These are phyloP conservation scores for Pezicula neosporulosa DNA, from an alignment of 2,329 filamentous ascomycete genomes.

Conservation along the genomic window DNA sequence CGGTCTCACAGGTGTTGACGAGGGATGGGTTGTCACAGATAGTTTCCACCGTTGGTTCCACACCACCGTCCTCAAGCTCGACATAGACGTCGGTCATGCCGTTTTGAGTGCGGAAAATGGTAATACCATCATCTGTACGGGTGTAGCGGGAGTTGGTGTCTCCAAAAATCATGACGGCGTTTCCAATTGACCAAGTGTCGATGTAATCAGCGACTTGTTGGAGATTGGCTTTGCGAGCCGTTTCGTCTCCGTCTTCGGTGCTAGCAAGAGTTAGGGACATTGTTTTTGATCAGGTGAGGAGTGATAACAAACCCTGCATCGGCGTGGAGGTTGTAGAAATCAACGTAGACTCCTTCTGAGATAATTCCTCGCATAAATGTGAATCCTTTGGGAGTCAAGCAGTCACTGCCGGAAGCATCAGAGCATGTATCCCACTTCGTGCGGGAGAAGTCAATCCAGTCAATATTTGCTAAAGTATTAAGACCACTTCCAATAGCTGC, in stretches of 20 bases:
- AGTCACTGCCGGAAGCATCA: slow-evolving; percentile 52
- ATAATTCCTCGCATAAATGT: slow-evolving; percentile 60
- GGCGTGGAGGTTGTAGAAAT: slow-evolving; percentile 64
- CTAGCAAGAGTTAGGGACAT: slow-evolving; percentile 14
- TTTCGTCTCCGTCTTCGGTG: slow-evolving; percentile 46
- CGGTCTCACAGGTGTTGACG: slow-evolving; percentile 55
- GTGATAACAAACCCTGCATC: slow-evolving; percentile 51
- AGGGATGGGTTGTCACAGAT: slow-evolving; percentile 57
- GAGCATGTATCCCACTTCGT: slow-evolving; percentile 58
- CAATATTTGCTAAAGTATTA: slow-evolving; percentile 58
- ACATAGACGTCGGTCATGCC: slow-evolving; percentile 58
- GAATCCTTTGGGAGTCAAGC: slow-evolving; percentile 67
- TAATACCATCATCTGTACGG: slow-evolving; percentile 48
- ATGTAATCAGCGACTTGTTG: slow-evolving; percentile 58
- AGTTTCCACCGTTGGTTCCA: slow-evolving; percentile 37
- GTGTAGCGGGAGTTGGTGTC: slow-evolving; percentile 66
- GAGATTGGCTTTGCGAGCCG: slow-evolving; percentile 55
- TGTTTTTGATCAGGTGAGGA: background rate
- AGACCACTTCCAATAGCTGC: slow-evolving; percentile 60
- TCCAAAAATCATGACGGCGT: slow-evolving; percentile 60
- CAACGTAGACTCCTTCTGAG: slow-evolving; percentile 50
- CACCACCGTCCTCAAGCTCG: slow-evolving; percentile 45
- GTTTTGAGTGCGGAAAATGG: slow-evolving; percentile 45
- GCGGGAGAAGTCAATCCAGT: slow-evolving; percentile 52
- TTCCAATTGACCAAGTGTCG: slow-evolving; percentile 49